Evolutionary conservation across 2,329 filamentous ascomycete genomes (phyloP), one percentile per base, ranked within the genome.

Genomic region (Ophiostoma tasmaniense): DNA sequence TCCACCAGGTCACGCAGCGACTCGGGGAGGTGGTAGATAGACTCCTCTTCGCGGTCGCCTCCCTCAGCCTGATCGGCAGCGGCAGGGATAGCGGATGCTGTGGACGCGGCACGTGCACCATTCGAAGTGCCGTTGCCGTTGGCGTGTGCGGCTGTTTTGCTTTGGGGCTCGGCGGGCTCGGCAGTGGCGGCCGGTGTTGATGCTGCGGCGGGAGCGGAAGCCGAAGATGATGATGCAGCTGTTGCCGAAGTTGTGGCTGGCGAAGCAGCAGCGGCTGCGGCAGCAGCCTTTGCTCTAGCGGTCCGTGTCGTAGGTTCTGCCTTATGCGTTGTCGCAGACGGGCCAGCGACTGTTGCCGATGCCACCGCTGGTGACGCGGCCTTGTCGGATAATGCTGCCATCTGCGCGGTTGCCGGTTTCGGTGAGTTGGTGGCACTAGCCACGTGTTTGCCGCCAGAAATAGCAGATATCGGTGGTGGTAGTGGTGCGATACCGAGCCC

Each of bases 401-500:
- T 83, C 71, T 85, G 83, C 68, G 80, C 79, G 17, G 81, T 76
- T 25, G 79, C 76, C 50, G 78, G 79, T 66, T 80, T 84, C 1
- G 85, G 85, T 14, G 85, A 87, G 74, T 81, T 86, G 17, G 84
- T 78, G 6, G 83, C 82, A 71, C 85, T 87, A 33, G 88, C 87
- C 37, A 88, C 22, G 25, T 20, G 17, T 45, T 52, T 83, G 71
- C 80, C 78, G 74, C 78, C 88, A 33, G 88, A 83, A 67, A 79
- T 80, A 70, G 59, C 79, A 70, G 90, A 90, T 35, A 93, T 93
- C 75, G 95, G 95, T 71, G 95, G 94, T 68, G 95, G 95, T 75
- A 98, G 83, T 55, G 95, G 95, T 70, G 94, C 89, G 76, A 99
- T 97, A 33, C 95, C 95, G 37, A 98, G 90, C 76, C 90, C 94